Evolutionary conservation across 495 filamentous ascomycete species (phyloP).

Genomic region (Xylaria bambusicola): DNA sequence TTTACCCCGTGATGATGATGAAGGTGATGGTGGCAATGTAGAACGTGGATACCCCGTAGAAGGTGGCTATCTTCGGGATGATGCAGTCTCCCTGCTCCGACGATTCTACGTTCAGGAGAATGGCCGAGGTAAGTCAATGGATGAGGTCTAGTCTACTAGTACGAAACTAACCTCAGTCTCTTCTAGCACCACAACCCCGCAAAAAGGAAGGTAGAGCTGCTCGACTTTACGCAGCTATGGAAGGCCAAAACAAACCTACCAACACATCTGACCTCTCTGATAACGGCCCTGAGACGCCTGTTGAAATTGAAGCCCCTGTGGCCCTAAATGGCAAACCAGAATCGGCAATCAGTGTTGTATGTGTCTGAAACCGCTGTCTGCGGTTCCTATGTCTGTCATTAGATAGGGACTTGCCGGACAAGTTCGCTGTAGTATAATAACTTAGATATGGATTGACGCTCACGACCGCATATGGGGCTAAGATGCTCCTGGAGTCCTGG

Average conservation of each 20-base stretch:
- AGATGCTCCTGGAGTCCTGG: constrained; percentile 11
- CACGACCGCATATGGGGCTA: constrained; percentile 9
- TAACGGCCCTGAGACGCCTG: constrained; percentile 20
- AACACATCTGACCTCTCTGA: constrained; percentile 24
- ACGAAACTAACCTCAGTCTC: constrained; percentile 18
- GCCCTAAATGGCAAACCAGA: constrained; percentile 1
- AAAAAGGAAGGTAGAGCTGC: constrained; percentile 57
- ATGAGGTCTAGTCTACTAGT: background rate
- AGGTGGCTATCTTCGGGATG: constrained; percentile 81
- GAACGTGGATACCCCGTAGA: constrained; percentile 73
- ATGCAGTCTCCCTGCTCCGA: constrained; percentile 86
- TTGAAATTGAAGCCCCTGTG: constrained; percentile 18
- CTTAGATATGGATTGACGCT: constrained; percentile 17
- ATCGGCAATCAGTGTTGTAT: background rate
- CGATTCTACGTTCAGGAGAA: constrained; percentile 98
- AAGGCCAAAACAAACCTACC: constrained; percentile 23
- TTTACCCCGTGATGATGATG: constrained; percentile 23
- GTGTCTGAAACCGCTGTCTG: background rate
- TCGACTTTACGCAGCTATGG: constrained; percentile 48
- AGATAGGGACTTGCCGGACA: background rate
- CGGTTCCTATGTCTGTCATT: background rate
- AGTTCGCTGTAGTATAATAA: constrained; percentile 13
- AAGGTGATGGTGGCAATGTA: constrained; percentile 53
- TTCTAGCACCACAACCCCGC: constrained; percentile 49
- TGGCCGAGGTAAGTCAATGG: constrained; percentile 64